phyloP scores from a whole-genome alignment of 768 basidiomycete genomes.

The Russula foetens region DNA sequence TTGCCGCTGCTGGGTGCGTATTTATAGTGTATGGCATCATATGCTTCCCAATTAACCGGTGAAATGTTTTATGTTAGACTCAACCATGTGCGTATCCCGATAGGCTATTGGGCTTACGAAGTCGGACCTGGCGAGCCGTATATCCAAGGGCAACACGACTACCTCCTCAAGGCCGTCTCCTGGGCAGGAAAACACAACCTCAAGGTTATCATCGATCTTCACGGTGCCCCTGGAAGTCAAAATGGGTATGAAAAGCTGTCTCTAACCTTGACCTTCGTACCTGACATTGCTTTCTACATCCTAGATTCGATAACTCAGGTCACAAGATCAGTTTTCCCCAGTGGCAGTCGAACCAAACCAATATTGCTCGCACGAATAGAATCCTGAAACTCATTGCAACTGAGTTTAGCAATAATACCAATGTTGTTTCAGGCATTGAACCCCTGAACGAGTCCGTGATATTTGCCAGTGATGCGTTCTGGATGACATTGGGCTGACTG shows the following conservation, averaged over 20 bases:
- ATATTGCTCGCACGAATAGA: conserved; percentile 57
- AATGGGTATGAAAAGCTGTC: conserved; percentile 46
- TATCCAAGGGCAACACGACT: conserved; percentile 69
- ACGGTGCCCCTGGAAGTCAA: conserved; percentile 75
- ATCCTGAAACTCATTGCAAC: conserved; percentile 56
- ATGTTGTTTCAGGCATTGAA: conserved; percentile 59
- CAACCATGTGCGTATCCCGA: conserved; percentile 77
- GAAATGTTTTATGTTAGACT: conserved; percentile 38
- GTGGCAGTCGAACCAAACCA: conserved; percentile 62
- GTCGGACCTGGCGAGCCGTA: conserved; percentile 71
- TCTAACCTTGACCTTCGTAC: conserved; percentile 24
- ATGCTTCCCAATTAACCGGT: too few species aligned
- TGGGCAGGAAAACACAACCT: conserved; percentile 68
- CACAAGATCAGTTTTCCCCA: conserved; percentile 49
- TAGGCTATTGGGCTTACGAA: conserved; percentile 90
- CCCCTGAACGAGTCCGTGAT: conserved; percentile 71
- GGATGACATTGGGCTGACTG: neutral
- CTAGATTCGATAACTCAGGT: conserved; percentile 81
- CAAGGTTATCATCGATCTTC: conserved; percentile 71
- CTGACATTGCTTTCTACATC: conserved; percentile 21
- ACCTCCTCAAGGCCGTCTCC: conserved; percentile 53
- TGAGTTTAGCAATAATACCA: conserved; percentile 45
- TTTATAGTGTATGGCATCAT: neutral
- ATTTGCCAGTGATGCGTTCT: neutral
- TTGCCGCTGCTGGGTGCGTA: conserved; percentile 61